These are phyloP conservation scores for Massarina eburnea DNA, from an alignment of 2,329 filamentous ascomycete species.

Conservation along the genomic window DNA sequence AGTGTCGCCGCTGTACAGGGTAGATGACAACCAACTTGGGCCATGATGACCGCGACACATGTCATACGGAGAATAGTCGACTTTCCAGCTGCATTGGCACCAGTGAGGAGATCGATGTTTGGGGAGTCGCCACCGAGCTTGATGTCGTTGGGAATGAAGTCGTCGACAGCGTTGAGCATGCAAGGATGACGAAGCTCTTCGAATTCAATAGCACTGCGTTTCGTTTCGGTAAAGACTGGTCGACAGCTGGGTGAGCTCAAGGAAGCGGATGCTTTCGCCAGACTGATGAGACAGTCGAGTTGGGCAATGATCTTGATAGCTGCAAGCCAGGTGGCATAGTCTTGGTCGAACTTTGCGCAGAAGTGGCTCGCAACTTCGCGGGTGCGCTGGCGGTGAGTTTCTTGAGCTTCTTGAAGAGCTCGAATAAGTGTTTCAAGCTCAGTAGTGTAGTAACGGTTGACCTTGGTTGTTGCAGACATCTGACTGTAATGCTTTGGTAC, in stretches of 20 bases:
- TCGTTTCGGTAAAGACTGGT: slow-evolving; percentile 81
- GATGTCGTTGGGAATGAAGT: slow-evolving; percentile 97
- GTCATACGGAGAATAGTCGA: slow-evolving; percentile 97
- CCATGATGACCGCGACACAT: slow-evolving; percentile 95
- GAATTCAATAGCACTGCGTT: slow-evolving; percentile 87
- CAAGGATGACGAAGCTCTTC: slow-evolving; percentile 92
- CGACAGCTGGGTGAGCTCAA: slow-evolving; percentile 87
- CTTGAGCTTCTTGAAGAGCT: slow-evolving; percentile 88
- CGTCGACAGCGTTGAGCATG: slow-evolving; percentile 82
- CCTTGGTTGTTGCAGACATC: slow-evolving; percentile 88
- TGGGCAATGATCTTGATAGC: slow-evolving; percentile 90
- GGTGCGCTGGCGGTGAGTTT: slow-evolving; percentile 87
- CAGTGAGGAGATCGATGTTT: slow-evolving; percentile 89
- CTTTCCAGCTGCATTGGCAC: slow-evolving; percentile 96
- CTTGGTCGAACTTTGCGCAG: slow-evolving; percentile 82
- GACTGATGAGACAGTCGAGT: slow-evolving; percentile 89
- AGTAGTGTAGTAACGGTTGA: slow-evolving; percentile 92
- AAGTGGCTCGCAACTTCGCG: slow-evolving; percentile 83
- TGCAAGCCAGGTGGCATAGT: slow-evolving; percentile 82
- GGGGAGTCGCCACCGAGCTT: slow-evolving; percentile 76
- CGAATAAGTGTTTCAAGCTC: slow-evolving; percentile 82
- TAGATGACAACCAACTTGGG: slow-evolving; percentile 91
- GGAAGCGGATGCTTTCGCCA: slow-evolving; percentile 83
- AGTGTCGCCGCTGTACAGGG: slow-evolving; percentile 79
- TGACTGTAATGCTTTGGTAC: slow-evolving; percentile 90